Conservation (phyloP, 2,329 filamentous ascomycete genomes). For the Colletotrichum magnum region DNA sequence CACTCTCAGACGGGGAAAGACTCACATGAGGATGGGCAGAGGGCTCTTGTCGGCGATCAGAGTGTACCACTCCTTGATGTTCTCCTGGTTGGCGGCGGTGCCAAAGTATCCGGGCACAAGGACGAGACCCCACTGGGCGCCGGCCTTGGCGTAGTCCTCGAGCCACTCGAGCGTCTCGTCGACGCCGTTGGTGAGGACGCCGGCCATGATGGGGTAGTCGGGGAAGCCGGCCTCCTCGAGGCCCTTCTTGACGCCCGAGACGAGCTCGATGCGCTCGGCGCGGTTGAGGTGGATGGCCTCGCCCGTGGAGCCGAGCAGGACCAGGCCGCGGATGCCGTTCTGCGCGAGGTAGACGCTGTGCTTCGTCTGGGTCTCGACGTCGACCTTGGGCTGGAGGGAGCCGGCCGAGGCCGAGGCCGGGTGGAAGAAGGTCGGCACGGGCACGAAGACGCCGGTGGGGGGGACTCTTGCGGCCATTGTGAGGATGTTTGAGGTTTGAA, state of each 20-base stretch:
- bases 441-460: constrained; percentile 67
- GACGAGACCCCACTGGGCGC: constrained; percentile 73
- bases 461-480: constrained; percentile 46
- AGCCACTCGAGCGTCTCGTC: constrained; percentile 69
- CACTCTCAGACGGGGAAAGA: constrained; percentile 5
- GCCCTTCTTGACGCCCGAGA: constrained; percentile 67
- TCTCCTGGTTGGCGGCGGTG: constrained; percentile 68
- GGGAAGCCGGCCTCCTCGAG: constrained; percentile 69
- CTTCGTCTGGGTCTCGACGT: constrained; percentile 69
- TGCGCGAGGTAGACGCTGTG: constrained; percentile 73
- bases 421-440: constrained; percentile 74
- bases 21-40: constrained; percentile 73
- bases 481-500: background rate
- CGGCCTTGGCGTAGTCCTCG: constrained; percentile 67
- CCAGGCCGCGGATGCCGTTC: constrained; percentile 71
- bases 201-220: constrained; percentile 68
- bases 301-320: constrained; percentile 74
- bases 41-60: constrained; percentile 72
- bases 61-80: constrained; percentile 72
- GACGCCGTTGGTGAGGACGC: constrained; percentile 69
- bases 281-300: constrained; percentile 74
- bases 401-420: constrained; percentile 55
- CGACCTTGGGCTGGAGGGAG: constrained; percentile 63
- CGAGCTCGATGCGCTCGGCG: constrained; percentile 67
- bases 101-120: constrained; percentile 78